These are phyloP conservation scores for Verticillium alfalfae DNA, from an alignment of 2,329 filamentous ascomycete species.

Conservation along the genomic window DNA sequence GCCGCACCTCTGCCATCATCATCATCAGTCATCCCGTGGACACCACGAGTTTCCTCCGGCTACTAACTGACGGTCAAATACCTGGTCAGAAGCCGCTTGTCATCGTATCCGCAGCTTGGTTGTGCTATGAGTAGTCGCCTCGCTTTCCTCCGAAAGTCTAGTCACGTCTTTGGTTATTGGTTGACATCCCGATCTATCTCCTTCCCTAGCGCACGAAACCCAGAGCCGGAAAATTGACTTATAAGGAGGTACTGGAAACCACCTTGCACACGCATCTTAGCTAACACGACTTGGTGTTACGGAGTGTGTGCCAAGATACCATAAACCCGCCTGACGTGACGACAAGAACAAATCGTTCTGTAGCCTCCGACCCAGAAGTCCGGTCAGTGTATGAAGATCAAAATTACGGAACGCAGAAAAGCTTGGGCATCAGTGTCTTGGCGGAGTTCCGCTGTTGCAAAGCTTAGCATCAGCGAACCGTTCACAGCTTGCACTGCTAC, in stretches of 20 bases:
- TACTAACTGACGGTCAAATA: neutral
- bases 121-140: neutral
- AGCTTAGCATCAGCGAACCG: neutral
- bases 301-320: neutral
- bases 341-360: neutral
- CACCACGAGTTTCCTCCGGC: neutral
- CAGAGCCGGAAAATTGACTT: neutral
- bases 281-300: neutral
- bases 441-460: neutral
- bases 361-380: neutral
- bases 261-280: neutral
- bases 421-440: neutral
- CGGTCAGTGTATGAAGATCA: neutral
- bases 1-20: neutral
- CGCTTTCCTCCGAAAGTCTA: neutral
- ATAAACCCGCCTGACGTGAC: neutral
- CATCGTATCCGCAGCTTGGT: neutral
- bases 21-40: neutral
- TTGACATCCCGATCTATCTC: neutral
- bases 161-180: neutral
- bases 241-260: neutral
- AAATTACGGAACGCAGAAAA: neutral
- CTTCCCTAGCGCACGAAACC: neutral
- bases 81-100: neutral
- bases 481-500: neutral